Percentiles rank a stretch among this genome's conserved stretches.
Conservation (phyloP, 2,329 filamentous ascomycete species). For the Shiraia bambusicola region DNA sequence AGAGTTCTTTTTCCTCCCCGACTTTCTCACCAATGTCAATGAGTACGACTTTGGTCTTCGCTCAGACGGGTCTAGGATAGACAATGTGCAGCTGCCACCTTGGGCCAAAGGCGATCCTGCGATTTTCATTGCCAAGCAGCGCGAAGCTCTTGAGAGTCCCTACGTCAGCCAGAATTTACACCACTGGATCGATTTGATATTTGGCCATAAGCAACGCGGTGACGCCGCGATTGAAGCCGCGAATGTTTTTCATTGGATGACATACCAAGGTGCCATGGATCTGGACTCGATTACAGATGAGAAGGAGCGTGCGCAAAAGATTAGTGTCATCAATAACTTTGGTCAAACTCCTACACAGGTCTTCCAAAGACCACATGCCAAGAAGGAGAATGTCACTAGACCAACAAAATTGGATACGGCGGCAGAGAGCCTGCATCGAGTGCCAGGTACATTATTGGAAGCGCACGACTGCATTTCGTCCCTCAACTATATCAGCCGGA, state of each 20-base stretch:
- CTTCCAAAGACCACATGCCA: slow-evolving; percentile 77
- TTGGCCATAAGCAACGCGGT: slow-evolving; percentile 90
- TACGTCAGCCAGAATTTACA: slow-evolving; percentile 89
- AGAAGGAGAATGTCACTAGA: slow-evolving; percentile 67
- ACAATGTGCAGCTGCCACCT: slow-evolving; percentile 84
- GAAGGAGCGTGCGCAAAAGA: slow-evolving; percentile 82
- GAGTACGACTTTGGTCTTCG: slow-evolving; percentile 92
- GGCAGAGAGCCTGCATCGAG: slow-evolving; percentile 72
- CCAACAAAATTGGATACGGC: slow-evolving; percentile 73
- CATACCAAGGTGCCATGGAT: slow-evolving; percentile 91
- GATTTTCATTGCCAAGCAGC: slow-evolving; percentile 92
- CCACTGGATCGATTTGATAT: slow-evolving; percentile 93
- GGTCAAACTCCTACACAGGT: slow-evolving; percentile 96
- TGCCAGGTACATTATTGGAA: slow-evolving; percentile 74
- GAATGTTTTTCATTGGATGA: slow-evolving; percentile 95
- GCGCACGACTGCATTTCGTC: slow-evolving; percentile 79
- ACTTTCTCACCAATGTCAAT: slow-evolving; percentile 93
- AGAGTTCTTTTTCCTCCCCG: slow-evolving; percentile 95
- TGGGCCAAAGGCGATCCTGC: slow-evolving; percentile 97
- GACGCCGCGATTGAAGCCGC: slow-evolving; percentile 87
- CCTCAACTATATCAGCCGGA: slow-evolving; percentile 73
- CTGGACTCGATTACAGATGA: slow-evolving; percentile 88
- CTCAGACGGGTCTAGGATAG: slow-evolving; percentile 75
- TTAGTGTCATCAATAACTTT: slow-evolving; percentile 97
- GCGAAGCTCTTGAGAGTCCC: slow-evolving; percentile 92